Conservation (phyloP, 495 filamentous ascomycete species). For the Hyaloscypha finlandica region DNA sequence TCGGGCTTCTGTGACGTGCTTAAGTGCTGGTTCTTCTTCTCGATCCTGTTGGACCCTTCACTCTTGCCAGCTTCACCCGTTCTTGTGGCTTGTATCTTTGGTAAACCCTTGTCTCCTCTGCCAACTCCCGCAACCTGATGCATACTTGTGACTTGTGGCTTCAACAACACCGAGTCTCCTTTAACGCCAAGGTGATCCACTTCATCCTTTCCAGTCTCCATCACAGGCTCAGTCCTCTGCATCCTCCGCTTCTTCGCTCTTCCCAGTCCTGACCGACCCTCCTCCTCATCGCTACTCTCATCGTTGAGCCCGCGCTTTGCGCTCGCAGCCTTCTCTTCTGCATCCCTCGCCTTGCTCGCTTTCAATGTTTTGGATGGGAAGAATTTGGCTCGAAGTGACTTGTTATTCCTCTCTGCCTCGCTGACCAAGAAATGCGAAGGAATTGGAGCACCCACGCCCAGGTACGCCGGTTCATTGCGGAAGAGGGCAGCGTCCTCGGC, state of each 20-base stretch:
- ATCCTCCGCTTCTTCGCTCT: slow-evolving; percentile 44
- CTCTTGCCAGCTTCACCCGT: not conserved
- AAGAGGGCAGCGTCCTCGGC: slow-evolving; percentile 48
- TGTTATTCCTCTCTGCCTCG: slow-evolving; percentile 39
- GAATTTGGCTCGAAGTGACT: slow-evolving; percentile 46
- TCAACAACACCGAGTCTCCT: not conserved
- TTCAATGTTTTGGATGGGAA: slow-evolving; percentile 28
- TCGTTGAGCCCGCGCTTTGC: slow-evolving; percentile 29
- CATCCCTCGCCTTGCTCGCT: slow-evolving; percentile 34
- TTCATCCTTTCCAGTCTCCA: not conserved
- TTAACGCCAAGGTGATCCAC: not conserved
- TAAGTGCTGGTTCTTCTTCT: not conserved
- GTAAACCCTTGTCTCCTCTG: not conserved
- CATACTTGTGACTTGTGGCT: not conserved
- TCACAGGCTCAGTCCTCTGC: not conserved
- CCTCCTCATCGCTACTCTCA: slow-evolving; percentile 49
- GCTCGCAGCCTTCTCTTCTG: slow-evolving; percentile 33
- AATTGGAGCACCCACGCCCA: slow-evolving; percentile 47
- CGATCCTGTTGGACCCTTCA: not conserved
- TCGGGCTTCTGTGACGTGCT: not conserved
- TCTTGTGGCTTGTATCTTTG: not conserved
- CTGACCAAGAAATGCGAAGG: slow-evolving; percentile 42
- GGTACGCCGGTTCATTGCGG: slow-evolving; percentile 38
- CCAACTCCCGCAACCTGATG: not conserved
- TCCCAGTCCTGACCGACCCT: slow-evolving; percentile 55